Evolutionary conservation across 805 yeast species (phyloP).

Genomic region (Candida endomychidarum): DNA sequence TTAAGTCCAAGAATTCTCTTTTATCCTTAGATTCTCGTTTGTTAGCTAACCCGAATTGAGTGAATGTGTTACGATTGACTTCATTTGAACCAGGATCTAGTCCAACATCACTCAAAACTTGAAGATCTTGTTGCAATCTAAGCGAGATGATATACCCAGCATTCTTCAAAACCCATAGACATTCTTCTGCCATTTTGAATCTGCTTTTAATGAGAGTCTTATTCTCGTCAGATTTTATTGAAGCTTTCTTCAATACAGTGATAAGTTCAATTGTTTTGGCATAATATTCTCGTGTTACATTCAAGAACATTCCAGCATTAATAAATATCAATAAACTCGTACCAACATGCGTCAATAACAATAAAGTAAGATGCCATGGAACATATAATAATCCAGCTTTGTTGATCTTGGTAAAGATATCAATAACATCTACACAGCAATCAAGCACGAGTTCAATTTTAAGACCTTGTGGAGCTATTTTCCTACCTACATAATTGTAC

Average conservation of each 20-base stretch:
- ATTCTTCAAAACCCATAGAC: slow-evolving; percentile 62
- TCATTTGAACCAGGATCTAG: slow-evolving; percentile 53
- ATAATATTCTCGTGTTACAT: slow-evolving; percentile 24
- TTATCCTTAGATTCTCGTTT: slow-evolving; percentile 3
- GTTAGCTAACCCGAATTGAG: slow-evolving; percentile 42
- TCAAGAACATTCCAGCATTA: slow-evolving; percentile 38
- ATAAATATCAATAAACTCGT: slow-evolving; percentile 41
- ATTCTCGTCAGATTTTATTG: slow-evolving; percentile 32
- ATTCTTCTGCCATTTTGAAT: slow-evolving; percentile 56
- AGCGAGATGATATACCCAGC: slow-evolving; percentile 51
- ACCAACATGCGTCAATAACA: slow-evolving; percentile 46
- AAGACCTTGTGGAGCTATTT: slow-evolving; percentile 28
- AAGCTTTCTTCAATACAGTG: slow-evolving; percentile 23
- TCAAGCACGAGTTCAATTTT: slow-evolving; percentile 29
- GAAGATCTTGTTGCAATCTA: slow-evolving; percentile 42
- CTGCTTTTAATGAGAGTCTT: slow-evolving; percentile 30
- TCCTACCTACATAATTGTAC: slow-evolving; percentile 34
- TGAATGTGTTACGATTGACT: slow-evolving; percentile 48
- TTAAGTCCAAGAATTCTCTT: slow-evolving; percentile 11
- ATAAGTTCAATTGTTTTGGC: slow-evolving; percentile 26
- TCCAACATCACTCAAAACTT: slow-evolving; percentile 41
- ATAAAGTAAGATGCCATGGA: slow-evolving; percentile 56
- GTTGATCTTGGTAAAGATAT: slow-evolving; percentile 28
- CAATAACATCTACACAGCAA: slow-evolving; percentile 30
- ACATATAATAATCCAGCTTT: slow-evolving; percentile 28